These are phyloP conservation scores for Xylona heveae DNA, from an alignment of 495 filamentous ascomycete genomes.

Conservation along the genomic window DNA sequence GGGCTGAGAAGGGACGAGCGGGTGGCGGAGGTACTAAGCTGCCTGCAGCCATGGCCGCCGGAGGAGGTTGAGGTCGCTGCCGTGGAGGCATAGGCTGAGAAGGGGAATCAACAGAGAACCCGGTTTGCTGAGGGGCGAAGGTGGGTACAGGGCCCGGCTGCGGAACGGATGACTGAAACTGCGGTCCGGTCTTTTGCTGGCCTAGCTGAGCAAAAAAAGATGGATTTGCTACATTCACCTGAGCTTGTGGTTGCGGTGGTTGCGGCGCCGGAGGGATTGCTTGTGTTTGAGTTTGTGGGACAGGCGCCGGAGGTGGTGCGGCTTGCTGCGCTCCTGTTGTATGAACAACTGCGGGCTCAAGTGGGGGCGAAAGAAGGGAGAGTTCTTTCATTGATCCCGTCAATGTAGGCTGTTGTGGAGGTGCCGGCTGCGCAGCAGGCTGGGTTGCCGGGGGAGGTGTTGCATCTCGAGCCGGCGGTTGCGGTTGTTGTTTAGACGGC, in stretches of 20 bases:
- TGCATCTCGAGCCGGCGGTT: constrained; percentile 12
- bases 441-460: constrained; percentile 20
- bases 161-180: constrained; percentile 2
- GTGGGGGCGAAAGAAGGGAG: constrained; percentile 49
- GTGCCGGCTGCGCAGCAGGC: constrained; percentile 14
- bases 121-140: constrained; percentile 10
- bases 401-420: constrained; percentile 26
- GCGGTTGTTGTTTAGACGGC: constrained; percentile 43
- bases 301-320: constrained; percentile 17
- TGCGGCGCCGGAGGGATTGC: constrained; percentile 21
- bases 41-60: constrained; percentile 29
- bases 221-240: constrained; percentile 26
- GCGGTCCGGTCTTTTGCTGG: constrained; percentile 5
- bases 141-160: constrained; percentile 1
- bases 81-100: constrained; percentile 27
- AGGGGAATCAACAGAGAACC: constrained; percentile 14
- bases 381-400: constrained; percentile 62
- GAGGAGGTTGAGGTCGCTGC: constrained; percentile 55
- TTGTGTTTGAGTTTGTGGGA: constrained; percentile 18
- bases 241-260: constrained; percentile 27
- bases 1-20: constrained; percentile 67
- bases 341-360: constrained; percentile 49
- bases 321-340: constrained; percentile 13
- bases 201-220: constrained; percentile 27
- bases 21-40: constrained; percentile 67